Evolutionary conservation across 768 basidiomycete genomes (phyloP).

Genomic region (Trametes meyenii): DNA sequence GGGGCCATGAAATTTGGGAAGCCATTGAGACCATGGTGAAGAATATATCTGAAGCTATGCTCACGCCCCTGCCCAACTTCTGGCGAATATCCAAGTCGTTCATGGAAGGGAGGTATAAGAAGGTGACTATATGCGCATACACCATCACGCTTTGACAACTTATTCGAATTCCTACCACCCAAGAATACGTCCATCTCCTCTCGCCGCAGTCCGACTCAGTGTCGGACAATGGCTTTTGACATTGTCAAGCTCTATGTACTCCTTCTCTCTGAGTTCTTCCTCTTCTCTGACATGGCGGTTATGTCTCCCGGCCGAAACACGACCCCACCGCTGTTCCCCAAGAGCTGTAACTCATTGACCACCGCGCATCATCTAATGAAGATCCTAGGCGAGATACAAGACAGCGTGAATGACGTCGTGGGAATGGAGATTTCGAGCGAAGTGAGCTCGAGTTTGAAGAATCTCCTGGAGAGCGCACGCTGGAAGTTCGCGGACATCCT

Average conservation of each 20-base stretch:
- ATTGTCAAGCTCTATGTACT: conserved; percentile 85
- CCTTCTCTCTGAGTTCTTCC: conserved; percentile 84
- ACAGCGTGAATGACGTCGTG: conserved; percentile 79
- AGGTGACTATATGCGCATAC: conserved; percentile 50
- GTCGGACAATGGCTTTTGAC: conserved; percentile 85
- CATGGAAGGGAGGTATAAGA: conserved; percentile 91
- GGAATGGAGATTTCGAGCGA: conserved; percentile 83
- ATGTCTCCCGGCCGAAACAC: conserved; percentile 52
- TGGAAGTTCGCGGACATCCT: conserved; percentile 91
- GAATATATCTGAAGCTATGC: conserved; percentile 81
- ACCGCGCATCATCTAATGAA: conserved; percentile 80
- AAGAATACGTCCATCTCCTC: conserved; percentile 40
- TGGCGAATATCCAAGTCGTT: conserved; percentile 92
- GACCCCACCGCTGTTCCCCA: conserved; percentile 62
- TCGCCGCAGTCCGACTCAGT: conserved; percentile 81
- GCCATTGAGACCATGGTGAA: conserved; percentile 79
- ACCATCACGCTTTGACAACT: not conserved
- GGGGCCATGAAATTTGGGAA: conserved; percentile 81
- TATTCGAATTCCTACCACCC: not conserved
- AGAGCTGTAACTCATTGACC: conserved; percentile 78
- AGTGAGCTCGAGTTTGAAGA: conserved; percentile 64
- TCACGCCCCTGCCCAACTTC: conserved; percentile 87
- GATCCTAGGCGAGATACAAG: conserved; percentile 83
- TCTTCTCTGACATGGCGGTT: conserved; percentile 75
- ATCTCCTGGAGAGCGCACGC: conserved; percentile 75